Conservation (phyloP, 768 basidiomycete genomes). For the Cystofilobasidium capitatum region DNA sequence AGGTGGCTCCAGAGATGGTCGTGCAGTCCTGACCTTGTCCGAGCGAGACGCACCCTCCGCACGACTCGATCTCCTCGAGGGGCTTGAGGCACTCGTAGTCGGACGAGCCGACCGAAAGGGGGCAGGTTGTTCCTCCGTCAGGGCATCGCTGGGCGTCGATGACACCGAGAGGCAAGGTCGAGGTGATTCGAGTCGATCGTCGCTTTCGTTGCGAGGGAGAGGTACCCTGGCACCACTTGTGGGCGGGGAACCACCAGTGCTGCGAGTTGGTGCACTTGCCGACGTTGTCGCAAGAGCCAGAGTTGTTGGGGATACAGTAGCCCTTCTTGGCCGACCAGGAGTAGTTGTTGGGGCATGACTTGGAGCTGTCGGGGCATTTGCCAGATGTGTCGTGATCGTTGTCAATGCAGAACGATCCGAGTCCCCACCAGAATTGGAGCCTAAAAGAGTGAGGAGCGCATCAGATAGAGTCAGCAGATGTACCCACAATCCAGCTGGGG, state of each 20-base stretch:
- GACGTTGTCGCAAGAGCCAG: slow-evolving; percentile 1
- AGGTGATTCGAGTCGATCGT: background rate
- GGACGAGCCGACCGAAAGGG: background rate
- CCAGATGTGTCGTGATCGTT: background rate
- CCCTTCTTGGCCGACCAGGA: background rate
- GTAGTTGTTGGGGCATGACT: slow-evolving; percentile 10
- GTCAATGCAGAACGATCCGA: background rate
- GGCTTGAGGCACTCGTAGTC: slow-evolving; percentile 20
- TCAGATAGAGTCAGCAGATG: background rate
- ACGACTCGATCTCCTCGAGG: slow-evolving; percentile 16
- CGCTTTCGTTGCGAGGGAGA: background rate
- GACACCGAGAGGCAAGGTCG: slow-evolving; percentile 10
- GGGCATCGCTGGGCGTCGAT: slow-evolving; percentile 17
- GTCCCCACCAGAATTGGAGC: background rate
- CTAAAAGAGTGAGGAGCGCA: background rate
- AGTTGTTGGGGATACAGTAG: slow-evolving; percentile 18
- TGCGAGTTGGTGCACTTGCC: background rate
- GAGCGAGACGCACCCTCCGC: slow-evolving; percentile 21
- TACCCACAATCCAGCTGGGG: background rate
- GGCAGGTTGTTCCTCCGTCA: slow-evolving; percentile 13
- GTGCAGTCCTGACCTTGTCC: slow-evolving; percentile 19
- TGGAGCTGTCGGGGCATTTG: background rate
- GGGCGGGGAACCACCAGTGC: slow-evolving; percentile 1
- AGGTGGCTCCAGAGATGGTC: slow-evolving; percentile 10
- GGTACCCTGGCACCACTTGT: background rate